Evolutionary conservation across 1,139 yeast species (phyloP).

Genomic region (Kodamaea suecica): DNA sequence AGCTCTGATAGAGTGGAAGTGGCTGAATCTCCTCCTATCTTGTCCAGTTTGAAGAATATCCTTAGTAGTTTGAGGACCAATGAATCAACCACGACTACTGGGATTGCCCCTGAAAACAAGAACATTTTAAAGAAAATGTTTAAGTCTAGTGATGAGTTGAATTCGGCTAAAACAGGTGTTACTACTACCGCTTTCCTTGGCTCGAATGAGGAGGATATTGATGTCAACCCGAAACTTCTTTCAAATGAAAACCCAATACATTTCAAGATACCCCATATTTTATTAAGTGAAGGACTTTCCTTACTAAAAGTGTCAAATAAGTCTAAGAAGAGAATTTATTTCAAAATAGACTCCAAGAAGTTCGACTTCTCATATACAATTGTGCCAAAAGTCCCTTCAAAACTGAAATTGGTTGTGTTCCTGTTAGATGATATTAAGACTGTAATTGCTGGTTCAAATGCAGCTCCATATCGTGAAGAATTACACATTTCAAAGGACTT

Average conservation of each 20-base stretch:
- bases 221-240: constrained; percentile 1
- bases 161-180: not conserved
- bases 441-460: constrained; percentile 65
- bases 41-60: constrained; percentile 23
- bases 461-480: constrained; percentile 81
- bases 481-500: constrained; percentile 67
- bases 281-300: constrained; percentile 45
- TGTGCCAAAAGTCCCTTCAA: constrained; percentile 8
- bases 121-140: constrained; percentile 6
- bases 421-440: constrained; percentile 71
- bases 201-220: constrained; percentile 1
- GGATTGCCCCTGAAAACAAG: constrained; percentile 2
- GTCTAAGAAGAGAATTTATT: constrained; percentile 51
- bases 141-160: constrained; percentile 1
- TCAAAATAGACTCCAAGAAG: constrained; percentile 31
- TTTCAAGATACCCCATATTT: constrained; percentile 21
- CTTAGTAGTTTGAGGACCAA: constrained; percentile 24
- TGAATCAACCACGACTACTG: constrained; percentile 14
- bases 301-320: constrained; percentile 66
- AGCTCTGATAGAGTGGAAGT: not conserved
- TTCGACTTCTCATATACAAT: constrained; percentile 36
- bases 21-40: constrained; percentile 22
- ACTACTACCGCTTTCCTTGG: not conserved
- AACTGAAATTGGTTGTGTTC: constrained; percentile 41
- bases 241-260: constrained; percentile 6